Base-by-base conservation (phyloP, 257 asterid species). In the Solanum commersonii region DNA sequence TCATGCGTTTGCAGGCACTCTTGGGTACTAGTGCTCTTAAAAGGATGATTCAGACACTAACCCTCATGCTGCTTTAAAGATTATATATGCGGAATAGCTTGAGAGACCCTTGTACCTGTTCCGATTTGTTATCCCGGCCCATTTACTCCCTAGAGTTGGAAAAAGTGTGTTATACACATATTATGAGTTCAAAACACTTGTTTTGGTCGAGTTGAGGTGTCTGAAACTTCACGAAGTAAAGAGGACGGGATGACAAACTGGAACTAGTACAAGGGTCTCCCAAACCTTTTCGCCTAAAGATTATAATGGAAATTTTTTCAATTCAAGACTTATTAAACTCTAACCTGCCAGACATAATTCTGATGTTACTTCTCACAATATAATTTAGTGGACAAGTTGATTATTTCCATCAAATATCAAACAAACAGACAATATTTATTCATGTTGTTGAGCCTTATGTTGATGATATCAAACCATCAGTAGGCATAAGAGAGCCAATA, bases 401-500 rank as follows among this genome's bases (percentile, higher is more conserved):
- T 38, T 38, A 76, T 76, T 38, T 35, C 83, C 31, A 74, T 22
- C 40, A 38, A 74, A 35, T 74, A 18, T 74, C 18, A 14, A 37
- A 37, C 83, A 74, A 37, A 74, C 31, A 73, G 4, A 76, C 16
- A 9, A 16, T 76, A 76, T 76, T 33, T 22, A 38, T 77, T 18
- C 34, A 13, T 23, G 35, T 29, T 40, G 2, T 77, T 77, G 35
- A 77, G 33, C 65, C 34, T 40, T 14, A 72, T 72, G 56, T 38
- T 11, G 83, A 37, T 9, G 44, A 9, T 38, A 38, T 67, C 74
- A 67, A 67, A 27, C 74, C 1, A 67, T 27, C 73, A 77, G 34
- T 83, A 29, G 92, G 92, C 81, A 83, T 85, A 38, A 91, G 95
- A 56, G 90, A 81, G 10, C 40, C 87, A 46, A 84, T 84, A 27